Evolutionary conservation across 176 grass and related monocot species (phyloP), one percentile per base, ranked within the genome.

Genomic region (Cenchrus purpureus): DNA sequence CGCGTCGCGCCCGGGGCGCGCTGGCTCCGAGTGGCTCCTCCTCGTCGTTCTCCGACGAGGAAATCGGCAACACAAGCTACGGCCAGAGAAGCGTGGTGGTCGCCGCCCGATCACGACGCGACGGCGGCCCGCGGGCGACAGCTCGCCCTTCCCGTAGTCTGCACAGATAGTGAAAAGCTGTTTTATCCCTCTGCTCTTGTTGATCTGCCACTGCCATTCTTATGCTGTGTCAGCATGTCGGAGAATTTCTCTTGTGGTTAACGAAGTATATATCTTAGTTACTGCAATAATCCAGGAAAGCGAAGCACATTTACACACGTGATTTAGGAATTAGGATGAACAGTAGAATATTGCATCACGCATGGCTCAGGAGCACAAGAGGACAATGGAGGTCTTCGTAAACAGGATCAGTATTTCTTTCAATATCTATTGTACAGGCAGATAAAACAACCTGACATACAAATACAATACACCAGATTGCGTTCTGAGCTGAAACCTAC

Each of bases 371-470:
- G 25, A 13, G 62, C 28, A 65, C 1, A 31, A 32, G 11, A 65
- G 12, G 51, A 34, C 12, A 73, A 14, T 19, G 49, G 19, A 76
- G 53, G 16, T 10, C 31, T 32, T 32, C 3, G 25, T 14, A 10
- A 40, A 34, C 19, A 34, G 4, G 2, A 32, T 1, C 25, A 44
- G 16, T n/a, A 56, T 12, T 40, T n/a, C 17, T 57, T 42, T 22
- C 10, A 12, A 40, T 62, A 28, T 93, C 86, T 85, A 93, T 90
- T 89, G 90, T 92, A 96, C 88, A 96, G 76, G 86, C 84, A 83
- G 91, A 82, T 82, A 83, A 89, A 79, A 89, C 40, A 91, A 89
- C 34, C 68, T 19, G 55, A 84, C 91, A 78, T n/a, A 42, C 85
- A 82, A 84, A 78, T 31, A 31, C 85, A 82, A 84, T 65, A 48